These are phyloP conservation scores for Trichophyton simii DNA, from an alignment of 2,329 filamentous ascomycete genomes.

Conservation along the genomic window DNA sequence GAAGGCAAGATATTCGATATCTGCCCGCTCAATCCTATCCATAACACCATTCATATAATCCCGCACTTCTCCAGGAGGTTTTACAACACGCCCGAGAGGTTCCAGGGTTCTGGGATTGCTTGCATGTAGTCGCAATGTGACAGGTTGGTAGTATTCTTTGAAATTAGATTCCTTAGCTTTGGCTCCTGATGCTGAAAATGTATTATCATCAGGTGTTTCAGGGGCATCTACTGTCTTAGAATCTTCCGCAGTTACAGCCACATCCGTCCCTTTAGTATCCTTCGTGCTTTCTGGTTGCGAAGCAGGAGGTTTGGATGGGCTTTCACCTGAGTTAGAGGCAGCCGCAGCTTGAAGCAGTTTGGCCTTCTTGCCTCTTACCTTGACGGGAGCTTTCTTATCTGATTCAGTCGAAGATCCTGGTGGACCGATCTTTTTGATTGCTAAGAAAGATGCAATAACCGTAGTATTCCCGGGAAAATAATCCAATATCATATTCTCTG, in stretches of 20 bases:
- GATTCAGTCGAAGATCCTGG: slow-evolving; percentile 15
- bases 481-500: slow-evolving; percentile 38
- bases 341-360: slow-evolving; percentile 14
- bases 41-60: slow-evolving; percentile 47
- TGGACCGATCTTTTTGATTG: slow-evolving; percentile 33
- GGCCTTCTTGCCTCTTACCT: slow-evolving; percentile 28
- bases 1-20: slow-evolving; percentile 44
- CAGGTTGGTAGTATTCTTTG: slow-evolving; percentile 39
- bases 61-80: slow-evolving; percentile 40
- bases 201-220: slow-evolving; percentile 4
- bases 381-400: slow-evolving; percentile 19
- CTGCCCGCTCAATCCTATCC: slow-evolving; percentile 43
- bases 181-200: slow-evolving; percentile 7
- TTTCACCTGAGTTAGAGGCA: slow-evolving; percentile 13
- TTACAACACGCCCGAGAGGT: slow-evolving; percentile 44
- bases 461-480: slow-evolving; percentile 34
- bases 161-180: slow-evolving; percentile 28
- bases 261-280: slow-evolving; percentile 6
- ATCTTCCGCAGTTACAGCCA: slow-evolving; percentile 17
- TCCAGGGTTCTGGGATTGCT: slow-evolving; percentile 41
- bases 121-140: slow-evolving; percentile 46
- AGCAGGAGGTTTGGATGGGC: slow-evolving; percentile 5
- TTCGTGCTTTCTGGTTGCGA: neutral
- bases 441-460: slow-evolving; percentile 37
- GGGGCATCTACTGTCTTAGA: slow-evolving; percentile 4